Evolutionary conservation across 768 basidiomycete genomes (phyloP), one percentile per base, ranked within the genome.

Genomic region (Xerocomellus chrysenteron): DNA sequence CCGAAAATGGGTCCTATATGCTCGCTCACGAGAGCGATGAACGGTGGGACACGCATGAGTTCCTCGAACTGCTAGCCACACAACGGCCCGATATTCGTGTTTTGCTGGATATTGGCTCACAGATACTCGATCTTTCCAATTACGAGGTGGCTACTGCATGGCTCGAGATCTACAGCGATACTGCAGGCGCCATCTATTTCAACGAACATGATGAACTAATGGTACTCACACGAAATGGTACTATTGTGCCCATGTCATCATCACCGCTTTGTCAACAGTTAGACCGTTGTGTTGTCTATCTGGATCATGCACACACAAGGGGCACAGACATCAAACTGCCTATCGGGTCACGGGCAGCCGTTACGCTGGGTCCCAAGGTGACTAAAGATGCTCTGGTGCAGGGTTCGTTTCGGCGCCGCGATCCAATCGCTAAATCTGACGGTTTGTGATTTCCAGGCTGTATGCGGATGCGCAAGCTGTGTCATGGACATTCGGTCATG

Each of bases 51-150:
- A 51, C 64, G 0, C n/a, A 6, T 2, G 16, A 53, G 10, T 32
- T 69, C 47, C 55, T 80, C 28, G 24, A 56, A 3, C 46, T 65
- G 21, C 16, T 83, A 2, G 63, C 68, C 4, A 11, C 45, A 2
- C 72, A 78, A 54, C 48, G 48, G 0, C 75, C 76, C 0, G 59
- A 67, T 11, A 68, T 82, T 14, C 70, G 72, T 37, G 78, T 83
- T 14, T 62, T 83, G 26, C 64, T 83, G 4, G 82, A 84, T 50
- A 78, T 83, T 9, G 82, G 82, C 0, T 81, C 82, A 0, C 82
- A 83, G 59, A 77, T 83, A 52, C 70, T 83, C 4, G 81, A 83
- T 41, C 58, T 78, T 11, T 63, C 67, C 17, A 83, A 81, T 49
- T 21, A 51, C 1, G 62, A 79, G 21, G 48, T 83, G 2, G 78